Percentiles rank a stretch among this genome's conserved stretches.
phyloP scores from a whole-genome alignment of 2,329 filamentous ascomycete species.

The Hypoxylon sp. region DNA sequence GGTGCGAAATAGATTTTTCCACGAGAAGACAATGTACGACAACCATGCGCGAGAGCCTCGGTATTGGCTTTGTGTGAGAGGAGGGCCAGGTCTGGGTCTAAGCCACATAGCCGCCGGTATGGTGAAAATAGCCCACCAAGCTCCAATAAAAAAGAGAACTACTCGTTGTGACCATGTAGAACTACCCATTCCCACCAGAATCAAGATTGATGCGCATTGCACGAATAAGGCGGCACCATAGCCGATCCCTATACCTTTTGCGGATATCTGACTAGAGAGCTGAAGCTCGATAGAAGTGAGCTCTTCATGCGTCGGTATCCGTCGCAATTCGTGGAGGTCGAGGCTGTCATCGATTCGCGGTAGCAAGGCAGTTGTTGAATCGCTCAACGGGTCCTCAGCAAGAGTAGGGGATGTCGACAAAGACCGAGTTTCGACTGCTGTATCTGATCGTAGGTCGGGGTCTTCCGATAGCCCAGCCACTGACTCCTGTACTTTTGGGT shows the following conservation, averaged over 20 bases:
- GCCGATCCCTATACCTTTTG: constrained; percentile 92
- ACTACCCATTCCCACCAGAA: constrained; percentile 80
- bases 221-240: constrained; percentile 89
- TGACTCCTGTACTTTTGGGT: constrained; percentile 67
- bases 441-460: constrained; percentile 35
- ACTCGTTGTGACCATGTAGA: constrained; percentile 88
- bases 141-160: constrained; percentile 86
- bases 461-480: constrained; percentile 46
- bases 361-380: constrained; percentile 66
- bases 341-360: constrained; percentile 51
- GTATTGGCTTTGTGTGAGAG: constrained; percentile 67
- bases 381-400: constrained; percentile 53
- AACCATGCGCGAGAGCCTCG: constrained; percentile 67
- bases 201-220: constrained; percentile 83
- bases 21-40: constrained; percentile 84
- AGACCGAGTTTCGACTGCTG: constrained; percentile 56
- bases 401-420: constrained; percentile 55
- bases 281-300: constrained; percentile 77
- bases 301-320: constrained; percentile 62
- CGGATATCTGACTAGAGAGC: constrained; percentile 91
- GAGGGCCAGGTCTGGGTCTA: constrained; percentile 88
- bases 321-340: constrained; percentile 56
- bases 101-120: constrained; percentile 91
- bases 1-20: constrained; percentile 88
- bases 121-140: constrained; percentile 95